These are phyloP conservation scores for Starmera caribaea DNA, from an alignment of 805 yeast species.

Conservation along the genomic window DNA sequence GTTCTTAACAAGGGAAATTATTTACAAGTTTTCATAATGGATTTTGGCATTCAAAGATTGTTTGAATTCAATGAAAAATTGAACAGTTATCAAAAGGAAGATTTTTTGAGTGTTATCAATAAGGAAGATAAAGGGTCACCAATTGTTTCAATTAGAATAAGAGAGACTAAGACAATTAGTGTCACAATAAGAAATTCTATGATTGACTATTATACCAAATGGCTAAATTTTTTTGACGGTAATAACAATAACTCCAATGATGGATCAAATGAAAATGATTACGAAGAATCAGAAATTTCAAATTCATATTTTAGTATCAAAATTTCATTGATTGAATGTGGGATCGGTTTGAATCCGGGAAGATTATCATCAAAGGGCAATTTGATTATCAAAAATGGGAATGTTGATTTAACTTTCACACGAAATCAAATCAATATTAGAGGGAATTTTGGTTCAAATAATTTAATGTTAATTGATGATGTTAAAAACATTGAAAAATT, in stretches of 20 bases:
- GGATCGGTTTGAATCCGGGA: conserved; percentile 56
- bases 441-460: conserved; percentile 38
- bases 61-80: background rate
- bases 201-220: conserved; percentile 49
- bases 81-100: conserved; percentile 13
- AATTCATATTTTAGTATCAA: conserved; percentile 8
- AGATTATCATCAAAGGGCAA: conserved; percentile 44
- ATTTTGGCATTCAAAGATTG: conserved; percentile 6
- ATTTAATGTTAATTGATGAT: conserved; percentile 61
- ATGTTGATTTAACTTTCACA: conserved; percentile 34
- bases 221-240: conserved; percentile 39
- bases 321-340: conserved; percentile 35
- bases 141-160: conserved; percentile 28
- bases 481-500: conserved; percentile 22
- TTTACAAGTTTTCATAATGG: conserved; percentile 11
- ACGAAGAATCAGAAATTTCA: conserved; percentile 1
- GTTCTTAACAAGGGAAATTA: conserved; percentile 9
- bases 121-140: conserved; percentile 28
- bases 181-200: conserved; percentile 36
- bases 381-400: conserved; percentile 44
- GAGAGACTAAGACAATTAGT: conserved; percentile 26
- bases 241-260: conserved; percentile 3
- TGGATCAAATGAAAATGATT: conserved; percentile 1
- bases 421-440: conserved; percentile 24
- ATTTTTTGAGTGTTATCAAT: conserved; percentile 23